Base-by-base conservation (phyloP, 1,284 basidiomycete genomes). In the Pisolithus thermaeus region DNA sequence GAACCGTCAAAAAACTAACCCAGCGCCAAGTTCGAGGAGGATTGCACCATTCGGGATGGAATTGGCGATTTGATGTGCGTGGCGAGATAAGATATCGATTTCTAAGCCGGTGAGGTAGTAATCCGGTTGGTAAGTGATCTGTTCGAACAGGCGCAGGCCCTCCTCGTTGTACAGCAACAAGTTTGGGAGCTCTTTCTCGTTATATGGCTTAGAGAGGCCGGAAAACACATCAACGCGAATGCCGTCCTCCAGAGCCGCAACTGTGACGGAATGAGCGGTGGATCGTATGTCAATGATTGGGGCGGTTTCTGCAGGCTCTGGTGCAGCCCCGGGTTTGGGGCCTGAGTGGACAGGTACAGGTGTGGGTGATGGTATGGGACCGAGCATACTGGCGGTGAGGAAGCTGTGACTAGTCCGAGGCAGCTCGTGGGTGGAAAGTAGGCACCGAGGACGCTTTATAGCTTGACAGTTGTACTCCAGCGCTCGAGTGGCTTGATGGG, bases 91-190 rank as follows among this genome's bases (percentile, higher is more conserved):
- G 23, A 51, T 47, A 12, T 28, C 37, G 16, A 51, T 51, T 44
- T 51, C 50, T 12, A 51, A n/a, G 14, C 16, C 30, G 22, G 50
- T 51, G 20, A 51, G 46, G 36, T 51, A 51, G 41, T 51, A 51
- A 9, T 51, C 50, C 16, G 44, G 37, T 30, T 51, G 45, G 20
- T 51, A 51, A 30, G 50, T 51, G 27, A 51, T 46, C 8, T 51
- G 44, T 42, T 51, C 50, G 27, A 51, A 51, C 27, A 51, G 46
- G 9, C 50, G 50, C 23, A 51, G 46, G 27, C 50, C 50, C 41
- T 25, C 46, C 32, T 51, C 50, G 37, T 51, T 44, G 28, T 51
- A 51, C 30, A 51, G 40, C 30, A 51, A 46, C 38, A 51, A 51
- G 25, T 40, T 38, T 1, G 50, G 45, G 23, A 51, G 44, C n/a